A percentile compares a stretch with the other conserved stretches of the same genome.
These are phyloP conservation scores for Fusarium paranaense DNA, from an alignment of 2,329 filamentous ascomycete genomes.

Conservation along the genomic window DNA sequence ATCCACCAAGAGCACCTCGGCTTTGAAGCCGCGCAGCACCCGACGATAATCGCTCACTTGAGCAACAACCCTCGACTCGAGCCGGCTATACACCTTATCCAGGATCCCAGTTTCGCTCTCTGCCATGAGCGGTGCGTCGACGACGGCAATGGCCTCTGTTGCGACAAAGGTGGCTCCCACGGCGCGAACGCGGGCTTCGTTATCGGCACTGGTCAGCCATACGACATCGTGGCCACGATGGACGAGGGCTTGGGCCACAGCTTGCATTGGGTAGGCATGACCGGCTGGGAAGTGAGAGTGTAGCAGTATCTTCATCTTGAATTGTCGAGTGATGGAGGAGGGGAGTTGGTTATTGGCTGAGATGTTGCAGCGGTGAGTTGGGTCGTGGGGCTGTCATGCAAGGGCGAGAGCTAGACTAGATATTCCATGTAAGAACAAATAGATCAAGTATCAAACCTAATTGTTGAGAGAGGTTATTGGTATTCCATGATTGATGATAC, in stretches of 20 bases:
- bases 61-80: conserved; percentile 46
- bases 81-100: conserved; percentile 42
- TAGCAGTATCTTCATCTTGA: conserved; percentile 52
- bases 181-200: conserved; percentile 48
- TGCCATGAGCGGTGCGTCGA: conserved; percentile 47
- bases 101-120: conserved; percentile 47
- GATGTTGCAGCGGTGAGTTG: conserved; percentile 9
- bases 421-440: not conserved
- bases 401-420: not conserved
- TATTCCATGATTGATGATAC: not conserved
- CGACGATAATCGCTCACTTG: conserved; percentile 52
- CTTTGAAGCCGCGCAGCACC: conserved; percentile 43
- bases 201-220: conserved; percentile 52
- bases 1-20: conserved; percentile 52
- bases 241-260: conserved; percentile 52
- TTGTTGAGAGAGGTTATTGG: no score
- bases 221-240: conserved; percentile 52
- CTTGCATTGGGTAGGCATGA: conserved; percentile 55
- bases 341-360: not conserved
- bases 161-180: conserved; percentile 50
- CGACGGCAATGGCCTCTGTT: conserved; percentile 45
- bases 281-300: conserved; percentile 55
- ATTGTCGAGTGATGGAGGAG: not conserved
- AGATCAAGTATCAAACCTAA: not conserved
- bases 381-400: not conserved